Evolutionary conservation across 2,329 filamentous ascomycete genomes (phyloP).

Genomic region (Podosphaera leucotricha): DNA sequence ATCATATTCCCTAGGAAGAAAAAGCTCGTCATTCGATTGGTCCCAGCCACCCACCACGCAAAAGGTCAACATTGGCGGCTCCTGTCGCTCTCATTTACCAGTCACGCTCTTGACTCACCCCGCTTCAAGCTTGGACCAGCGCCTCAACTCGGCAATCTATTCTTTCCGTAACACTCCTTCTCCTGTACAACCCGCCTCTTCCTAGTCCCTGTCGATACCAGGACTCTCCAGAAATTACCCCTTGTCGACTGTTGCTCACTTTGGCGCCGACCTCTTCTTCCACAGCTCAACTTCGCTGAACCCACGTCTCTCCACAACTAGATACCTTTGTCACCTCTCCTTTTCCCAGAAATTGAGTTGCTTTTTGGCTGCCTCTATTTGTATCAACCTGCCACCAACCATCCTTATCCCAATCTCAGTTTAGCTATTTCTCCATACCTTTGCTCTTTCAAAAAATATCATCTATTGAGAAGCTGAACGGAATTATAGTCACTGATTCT

Average conservation of each 20-base stretch:
- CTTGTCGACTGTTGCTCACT: neutral
- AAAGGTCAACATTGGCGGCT: neutral
- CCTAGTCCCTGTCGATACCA: neutral
- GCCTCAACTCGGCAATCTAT: neutral
- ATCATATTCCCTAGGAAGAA: neutral
- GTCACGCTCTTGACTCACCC: neutral
- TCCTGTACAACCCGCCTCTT: neutral
- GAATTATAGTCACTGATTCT: too few species aligned
- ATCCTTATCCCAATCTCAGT: neutral
- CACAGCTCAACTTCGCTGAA: neutral
- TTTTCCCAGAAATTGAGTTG: neutral
- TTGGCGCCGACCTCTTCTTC: conserved; percentile 1
- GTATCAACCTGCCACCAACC: neutral
- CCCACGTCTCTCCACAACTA: neutral
- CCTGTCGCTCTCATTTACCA: neutral
- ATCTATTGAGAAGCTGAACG: neutral
- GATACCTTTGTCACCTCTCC: neutral
- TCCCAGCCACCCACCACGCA: neutral
- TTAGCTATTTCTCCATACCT: neutral
- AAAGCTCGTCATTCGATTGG: neutral
- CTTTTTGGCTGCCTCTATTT: neutral
- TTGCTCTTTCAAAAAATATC: neutral
- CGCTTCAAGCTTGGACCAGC: neutral
- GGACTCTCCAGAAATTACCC: neutral
- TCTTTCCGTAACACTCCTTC: neutral